These are phyloP conservation scores for Rhizopogon sp. DNA, from an alignment of 768 basidiomycete genomes.

Conservation along the genomic window DNA sequence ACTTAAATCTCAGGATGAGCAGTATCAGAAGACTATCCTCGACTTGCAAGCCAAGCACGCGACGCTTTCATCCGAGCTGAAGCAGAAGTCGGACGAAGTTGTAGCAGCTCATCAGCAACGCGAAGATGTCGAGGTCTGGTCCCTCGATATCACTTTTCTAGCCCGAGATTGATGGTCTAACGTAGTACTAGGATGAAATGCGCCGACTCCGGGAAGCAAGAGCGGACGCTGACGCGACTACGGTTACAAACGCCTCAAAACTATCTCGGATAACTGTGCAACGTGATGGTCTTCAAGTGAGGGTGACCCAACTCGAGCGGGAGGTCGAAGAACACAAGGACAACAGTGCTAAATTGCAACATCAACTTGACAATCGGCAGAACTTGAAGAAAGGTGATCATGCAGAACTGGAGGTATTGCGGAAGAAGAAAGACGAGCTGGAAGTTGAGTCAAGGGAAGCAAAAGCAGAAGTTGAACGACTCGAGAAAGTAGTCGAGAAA, in stretches of 20 bases:
- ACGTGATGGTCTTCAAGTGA: constrained; percentile 50
- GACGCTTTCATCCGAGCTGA: constrained; percentile 32
- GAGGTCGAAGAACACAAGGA: constrained; percentile 55
- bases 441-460: constrained; percentile 50
- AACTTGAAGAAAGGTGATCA: constrained; percentile 60
- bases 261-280: constrained; percentile 56
- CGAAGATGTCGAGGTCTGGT: constrained; percentile 41
- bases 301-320: constrained; percentile 49
- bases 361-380: constrained; percentile 69
- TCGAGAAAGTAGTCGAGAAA: constrained; percentile 28
- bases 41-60: constrained; percentile 26
- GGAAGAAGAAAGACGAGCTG: constrained; percentile 51
- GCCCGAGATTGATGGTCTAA: constrained; percentile 1
- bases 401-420: constrained; percentile 48
- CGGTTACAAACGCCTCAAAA: constrained; percentile 42
- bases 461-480: constrained; percentile 27
- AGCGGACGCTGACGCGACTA: constrained; percentile 42
- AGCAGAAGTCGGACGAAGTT: constrained; percentile 36
- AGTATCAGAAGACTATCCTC: constrained; percentile 23
- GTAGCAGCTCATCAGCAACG: constrained; percentile 36
- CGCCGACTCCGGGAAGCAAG: constrained; percentile 43
- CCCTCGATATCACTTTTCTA: constrained; percentile 1
- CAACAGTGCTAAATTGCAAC: constrained; percentile 47
- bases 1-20: constrained; percentile 17
- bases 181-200: constrained; percentile 30